A percentile compares a stretch with the other conserved stretches of the same genome.
These are phyloP conservation scores for Talaromyces adpressus DNA, from an alignment of 495 filamentous ascomycete genomes.

Conservation along the genomic window DNA sequence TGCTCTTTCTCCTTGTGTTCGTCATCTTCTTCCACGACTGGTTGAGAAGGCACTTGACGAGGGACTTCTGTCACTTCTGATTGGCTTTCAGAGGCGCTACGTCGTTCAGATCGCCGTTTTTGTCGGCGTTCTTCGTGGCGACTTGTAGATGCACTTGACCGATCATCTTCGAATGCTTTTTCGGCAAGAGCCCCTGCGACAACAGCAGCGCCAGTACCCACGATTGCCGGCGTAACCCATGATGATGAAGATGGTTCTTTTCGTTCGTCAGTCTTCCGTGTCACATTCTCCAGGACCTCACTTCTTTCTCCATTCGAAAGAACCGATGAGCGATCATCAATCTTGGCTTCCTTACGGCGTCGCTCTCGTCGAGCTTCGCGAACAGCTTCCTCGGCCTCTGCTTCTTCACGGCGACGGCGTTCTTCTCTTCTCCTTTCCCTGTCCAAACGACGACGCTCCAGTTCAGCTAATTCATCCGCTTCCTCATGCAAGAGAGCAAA, in stretches of 20 bases:
- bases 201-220: constrained; percentile 39
- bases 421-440: constrained; percentile 1
- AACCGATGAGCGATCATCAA: not conserved
- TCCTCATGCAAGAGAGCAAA: constrained; percentile 5
- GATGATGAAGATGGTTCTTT: constrained; percentile 26
- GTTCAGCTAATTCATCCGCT: not conserved
- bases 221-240: constrained; percentile 38
- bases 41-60: constrained; percentile 10
- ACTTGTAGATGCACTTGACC: constrained; percentile 23
- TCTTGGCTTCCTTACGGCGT: not conserved
- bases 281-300: not conserved
- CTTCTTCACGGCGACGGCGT: constrained; percentile 1
- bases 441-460: constrained; percentile 1
- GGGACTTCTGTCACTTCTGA: constrained; percentile 18
- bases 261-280: not conserved
- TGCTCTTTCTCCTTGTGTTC: constrained; percentile 12
- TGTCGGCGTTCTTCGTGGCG: constrained; percentile 26
- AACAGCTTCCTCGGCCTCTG: not conserved
- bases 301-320: not conserved
- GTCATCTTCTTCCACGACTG: constrained; percentile 11
- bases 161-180: constrained; percentile 31
- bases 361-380: not conserved
- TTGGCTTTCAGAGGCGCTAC: constrained; percentile 16
- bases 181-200: constrained; percentile 32
- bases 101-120: constrained; percentile 33